A percentile compares a stretch with the other conserved stretches of the same genome.
phyloP scores from a whole-genome alignment of 805 yeast genomes.

The Kodamaea kaohsiungensis region DNA sequence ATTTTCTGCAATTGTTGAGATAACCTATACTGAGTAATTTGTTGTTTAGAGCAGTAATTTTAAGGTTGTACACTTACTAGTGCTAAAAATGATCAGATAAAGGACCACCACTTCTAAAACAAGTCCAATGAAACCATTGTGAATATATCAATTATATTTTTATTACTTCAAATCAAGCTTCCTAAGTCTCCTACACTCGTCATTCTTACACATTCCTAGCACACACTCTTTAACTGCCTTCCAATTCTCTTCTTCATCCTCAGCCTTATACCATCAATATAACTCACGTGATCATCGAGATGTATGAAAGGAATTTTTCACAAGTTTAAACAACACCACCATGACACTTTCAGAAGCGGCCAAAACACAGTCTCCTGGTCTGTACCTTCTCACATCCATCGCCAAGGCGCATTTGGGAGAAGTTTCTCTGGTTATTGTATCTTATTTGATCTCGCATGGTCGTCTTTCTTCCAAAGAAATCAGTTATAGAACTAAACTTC shows the following conservation, averaged over 20 bases:
- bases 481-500: constrained; percentile 45
- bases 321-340: not conserved
- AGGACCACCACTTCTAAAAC: too few relatives aligned
- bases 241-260: not conserved
- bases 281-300: not conserved
- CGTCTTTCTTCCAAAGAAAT: constrained; percentile 61
- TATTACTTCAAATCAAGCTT: too few relatives aligned
- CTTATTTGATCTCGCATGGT: constrained; percentile 66
- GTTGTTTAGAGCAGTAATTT: too few relatives aligned
- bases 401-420: constrained; percentile 66
- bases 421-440: constrained; percentile 63
- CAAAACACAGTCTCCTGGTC: constrained; percentile 60
- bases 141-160: too few relatives aligned
- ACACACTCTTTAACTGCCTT: not conserved
- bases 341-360: constrained; percentile 21
- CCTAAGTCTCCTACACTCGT: too few relatives aligned
- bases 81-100: too few relatives aligned
- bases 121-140: too few relatives aligned
- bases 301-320: not conserved
- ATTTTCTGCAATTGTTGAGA: too few relatives aligned
- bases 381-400: constrained; percentile 57
- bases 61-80: too few relatives aligned
- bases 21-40: too few relatives aligned
- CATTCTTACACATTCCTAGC: too few relatives aligned
- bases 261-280: not conserved